Percentiles rank a stretch among this genome's conserved stretches.
Evolutionary conservation across 2,329 filamentous ascomycete species (phyloP).

Genomic region (Chaetothyriales sp.): DNA sequence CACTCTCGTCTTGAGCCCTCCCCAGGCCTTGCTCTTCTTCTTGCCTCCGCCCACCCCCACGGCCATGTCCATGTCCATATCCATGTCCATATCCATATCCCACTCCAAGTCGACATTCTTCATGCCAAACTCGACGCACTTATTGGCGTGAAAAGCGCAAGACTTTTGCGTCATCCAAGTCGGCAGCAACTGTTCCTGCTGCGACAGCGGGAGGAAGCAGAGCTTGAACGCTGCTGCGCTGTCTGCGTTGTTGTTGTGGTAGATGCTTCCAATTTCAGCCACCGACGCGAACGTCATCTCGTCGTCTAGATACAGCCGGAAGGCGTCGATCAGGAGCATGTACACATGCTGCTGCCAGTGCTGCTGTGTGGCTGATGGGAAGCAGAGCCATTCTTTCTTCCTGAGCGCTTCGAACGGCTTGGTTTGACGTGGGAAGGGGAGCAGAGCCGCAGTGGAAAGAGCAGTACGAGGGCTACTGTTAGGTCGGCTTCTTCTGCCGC

Average conservation of each 20-base stretch:
- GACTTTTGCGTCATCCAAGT: neutral
- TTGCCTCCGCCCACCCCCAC: neutral
- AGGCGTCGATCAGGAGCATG: neutral
- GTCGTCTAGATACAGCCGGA: neutral
- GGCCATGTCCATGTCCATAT: neutral
- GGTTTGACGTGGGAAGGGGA: neutral
- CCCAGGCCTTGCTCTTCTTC: neutral
- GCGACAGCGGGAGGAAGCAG: neutral
- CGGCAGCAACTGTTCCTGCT: neutral
- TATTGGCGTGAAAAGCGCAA: neutral
- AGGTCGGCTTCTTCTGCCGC: no score
- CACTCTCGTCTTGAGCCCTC: neutral
- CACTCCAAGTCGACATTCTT: neutral
- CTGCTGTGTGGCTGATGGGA: neutral
- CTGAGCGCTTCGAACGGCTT: neutral
- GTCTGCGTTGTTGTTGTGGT: neutral
- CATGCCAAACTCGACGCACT: neutral
- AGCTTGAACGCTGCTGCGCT: neutral
- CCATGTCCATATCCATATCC: no score
- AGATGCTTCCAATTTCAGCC: neutral
- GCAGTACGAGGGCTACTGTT: neutral
- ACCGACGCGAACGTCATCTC: neutral
- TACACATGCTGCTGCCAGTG: neutral
- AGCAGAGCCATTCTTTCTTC: neutral
- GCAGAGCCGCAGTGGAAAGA: neutral